Base-by-base conservation (phyloP, 2,329 filamentous ascomycete species). In the Samsoniella hepiali region DNA sequence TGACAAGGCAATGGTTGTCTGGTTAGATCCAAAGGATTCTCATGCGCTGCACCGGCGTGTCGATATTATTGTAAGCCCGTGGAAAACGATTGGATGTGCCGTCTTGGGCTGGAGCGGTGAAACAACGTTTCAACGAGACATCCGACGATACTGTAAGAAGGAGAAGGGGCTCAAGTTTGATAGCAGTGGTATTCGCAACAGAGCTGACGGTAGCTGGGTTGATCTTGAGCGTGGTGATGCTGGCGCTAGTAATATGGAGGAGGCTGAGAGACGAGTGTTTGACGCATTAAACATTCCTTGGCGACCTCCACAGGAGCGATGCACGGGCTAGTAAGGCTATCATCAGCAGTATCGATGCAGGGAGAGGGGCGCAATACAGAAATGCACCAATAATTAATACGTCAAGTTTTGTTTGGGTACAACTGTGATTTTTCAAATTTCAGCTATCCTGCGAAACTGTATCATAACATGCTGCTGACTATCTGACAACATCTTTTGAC, bases 1-100 rank as follows among this genome's bases (percentile, higher is more conserved):
- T 1, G 93, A 98, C 74, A 97, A 97, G 74, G 93, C 93, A 0
- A 78, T 98, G 59, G 90, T 97, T 1, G 92, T 97, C 0, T 98
- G 94, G 94, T 91, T 96, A 72, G 67, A 74, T 40, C 65, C 69
- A 1, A 56, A 55, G 15, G 40, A 65, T 2, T n/a, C 40, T 5
- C 64, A 59, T 34, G 57, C 64, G n/a, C 82, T 84, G 1, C 94
- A 97, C 72, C 86, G 93, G 27, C 83, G 94, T 53, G 93, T 98
- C 1, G 94, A 98, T 72, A 97, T 98, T 64, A 94, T 98, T 68
- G 81, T 98, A 65, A 88, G 87, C 29, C 92, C 93, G 0, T 97
- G 94, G 91, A 88, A 88, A 63, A 96, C 92, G 0, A 87, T 91
- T 0, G 94, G 95, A 0, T 97, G 93, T 69, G 94, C 93, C 0